phyloP scores from a whole-genome alignment of 1,284 basidiomycete species.

The Neotropicomus parvogracilis region DNA sequence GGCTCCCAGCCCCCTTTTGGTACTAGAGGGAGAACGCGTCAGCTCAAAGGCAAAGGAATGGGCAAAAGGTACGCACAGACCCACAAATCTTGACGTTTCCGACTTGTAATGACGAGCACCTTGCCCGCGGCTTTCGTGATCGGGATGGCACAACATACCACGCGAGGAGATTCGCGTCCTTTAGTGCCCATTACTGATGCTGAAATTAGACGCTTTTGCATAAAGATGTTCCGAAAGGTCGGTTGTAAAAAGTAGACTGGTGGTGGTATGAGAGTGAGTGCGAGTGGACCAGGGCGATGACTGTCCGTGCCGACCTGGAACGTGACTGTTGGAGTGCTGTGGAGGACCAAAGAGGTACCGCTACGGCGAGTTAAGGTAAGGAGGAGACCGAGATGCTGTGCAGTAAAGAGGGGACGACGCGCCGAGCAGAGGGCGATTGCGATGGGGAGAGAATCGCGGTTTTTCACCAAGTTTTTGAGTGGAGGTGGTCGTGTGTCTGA shows the following conservation, averaged over 20 bases:
- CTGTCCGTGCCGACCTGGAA: conserved; percentile 12
- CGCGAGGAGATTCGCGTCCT: conserved; percentile 70
- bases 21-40: conserved; percentile 44
- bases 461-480: conserved; percentile 26
- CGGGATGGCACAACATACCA: conserved; percentile 84
- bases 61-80: conserved; percentile 70
- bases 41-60: conserved; percentile 9
- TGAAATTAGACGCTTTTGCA: conserved; percentile 15
- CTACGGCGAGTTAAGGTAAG: conserved; percentile 10
- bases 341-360: conserved; percentile 16
- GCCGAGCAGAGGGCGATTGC: conserved; percentile 13
- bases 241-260: background rate
- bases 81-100: conserved; percentile 74
- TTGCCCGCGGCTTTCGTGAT: conserved; percentile 67
- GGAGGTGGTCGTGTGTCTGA: conserved; percentile 38
- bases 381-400: conserved; percentile 2
- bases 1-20: conserved; percentile 85
- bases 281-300: background rate
- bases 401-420: conserved; percentile 11
- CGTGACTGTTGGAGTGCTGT: conserved; percentile 3
- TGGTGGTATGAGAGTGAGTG: conserved; percentile 12
- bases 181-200: conserved; percentile 62
- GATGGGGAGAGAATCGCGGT: conserved; percentile 13
- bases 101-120: conserved; percentile 75
- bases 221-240: background rate